Conservation (phyloP, 108 stramenopile species). For the Cyclotella choctawhatcheeana region DNA sequence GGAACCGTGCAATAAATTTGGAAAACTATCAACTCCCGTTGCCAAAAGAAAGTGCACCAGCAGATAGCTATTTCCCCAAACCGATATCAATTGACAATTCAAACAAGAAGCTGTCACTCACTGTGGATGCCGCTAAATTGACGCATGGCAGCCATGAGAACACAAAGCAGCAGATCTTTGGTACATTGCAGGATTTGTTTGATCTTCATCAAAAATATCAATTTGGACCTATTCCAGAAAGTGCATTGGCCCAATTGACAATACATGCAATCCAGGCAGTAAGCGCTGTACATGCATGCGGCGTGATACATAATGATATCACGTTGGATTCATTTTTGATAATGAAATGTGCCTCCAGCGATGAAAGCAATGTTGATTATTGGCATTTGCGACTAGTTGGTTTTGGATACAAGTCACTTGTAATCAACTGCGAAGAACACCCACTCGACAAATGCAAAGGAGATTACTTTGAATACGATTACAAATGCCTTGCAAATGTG, state of each 20-base stretch:
- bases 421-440: slow-evolving; percentile 24
- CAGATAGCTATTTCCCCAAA: slow-evolving; percentile 21
- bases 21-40: slow-evolving; percentile 4
- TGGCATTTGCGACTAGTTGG: slow-evolving; percentile 47
- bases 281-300: slow-evolving; percentile 43
- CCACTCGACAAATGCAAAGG: background rate
- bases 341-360: background rate
- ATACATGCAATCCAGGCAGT: slow-evolving; percentile 44
- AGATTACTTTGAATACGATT: slow-evolving; percentile 44
- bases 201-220: slow-evolving; percentile 36
- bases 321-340: slow-evolving; percentile 48
- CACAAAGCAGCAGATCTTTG: slow-evolving; percentile 24
- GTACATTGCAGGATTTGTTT: slow-evolving; percentile 51
- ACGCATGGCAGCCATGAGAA: background rate
- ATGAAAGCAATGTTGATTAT: background rate
- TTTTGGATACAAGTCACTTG: slow-evolving; percentile 42
- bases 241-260: slow-evolving; percentile 33
- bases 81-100: slow-evolving; percentile 23
- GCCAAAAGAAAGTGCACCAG: background rate
- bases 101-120: slow-evolving; percentile 10
- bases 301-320: slow-evolving; percentile 45
- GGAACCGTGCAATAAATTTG: slow-evolving; percentile 16
- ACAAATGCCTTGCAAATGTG: slow-evolving; percentile 46
- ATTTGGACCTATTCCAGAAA: slow-evolving; percentile 46
- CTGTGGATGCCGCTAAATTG: slow-evolving; percentile 7